Base-by-base conservation (phyloP, 345 rosid species). In the Hypericum androsaemum region DNA sequence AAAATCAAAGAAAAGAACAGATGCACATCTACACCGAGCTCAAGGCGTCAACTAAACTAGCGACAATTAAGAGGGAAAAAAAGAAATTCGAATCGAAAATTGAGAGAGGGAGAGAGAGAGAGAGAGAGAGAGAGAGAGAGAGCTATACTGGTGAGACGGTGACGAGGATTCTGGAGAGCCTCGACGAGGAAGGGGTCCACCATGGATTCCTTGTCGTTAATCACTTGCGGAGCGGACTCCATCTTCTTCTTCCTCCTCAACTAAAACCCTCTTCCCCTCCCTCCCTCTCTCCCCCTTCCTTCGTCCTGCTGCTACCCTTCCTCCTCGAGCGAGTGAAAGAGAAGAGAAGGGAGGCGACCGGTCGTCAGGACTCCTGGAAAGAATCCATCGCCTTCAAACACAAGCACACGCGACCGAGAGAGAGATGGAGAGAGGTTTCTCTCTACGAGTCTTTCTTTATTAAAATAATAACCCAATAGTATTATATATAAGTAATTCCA, bases 131-230 rank as follows among this genome's bases (percentile, higher is more conserved):
- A 22, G 32, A 22, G 32, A 22, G 4, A 22, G 32, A 16, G 10
- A 1, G 68, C 79, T 65, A 50, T 22, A 84, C 95, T 77, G 72
- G 94, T 83, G 71, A 89, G 97, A 61, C 98, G 98, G 48, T 88
- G 97, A 62, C 95, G 95, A 61, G 94, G 86, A 57, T 85, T 85
- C 63, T 80, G 95, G 38, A 90, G 92, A 66, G 96, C 95, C 77
- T 90, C 98, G 46, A 90, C 84, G 57, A 90, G 67, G 76, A 90
- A 90, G 59, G 95, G 84, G 78, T 90, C 98, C 41, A 90, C 89
- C 80, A 69, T 74, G 53, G 82, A 74, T 62, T 83, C 95, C 73
- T 73, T 81, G 6, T 69, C 79, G 16, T 53, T 61, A 56, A 54
- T 66, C 13, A 52, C 35, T 22, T 8, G 0, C 17, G 0, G 36